Evolutionary conservation across 139 green algal species (phyloP), one percentile per base, ranked within the genome.

Genomic region (Diplosphaera chodatii): DNA sequence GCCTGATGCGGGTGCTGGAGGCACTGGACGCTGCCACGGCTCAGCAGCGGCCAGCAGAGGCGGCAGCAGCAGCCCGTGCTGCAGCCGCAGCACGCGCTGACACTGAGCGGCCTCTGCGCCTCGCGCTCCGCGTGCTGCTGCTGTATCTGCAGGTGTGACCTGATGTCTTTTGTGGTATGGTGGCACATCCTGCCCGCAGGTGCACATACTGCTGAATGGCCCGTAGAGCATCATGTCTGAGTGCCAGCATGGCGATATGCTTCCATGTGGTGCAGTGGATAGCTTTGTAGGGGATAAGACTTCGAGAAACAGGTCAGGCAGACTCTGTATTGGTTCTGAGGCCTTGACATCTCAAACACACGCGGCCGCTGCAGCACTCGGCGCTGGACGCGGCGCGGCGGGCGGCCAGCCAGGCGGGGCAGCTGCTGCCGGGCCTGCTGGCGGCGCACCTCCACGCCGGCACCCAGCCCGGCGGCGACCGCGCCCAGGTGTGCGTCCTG

Each of bases 91-190:
- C 16, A 10, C 13, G 48, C 16, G 48, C 48, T 5, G 48, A 59
- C 18, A 40, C 40, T 27, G 62, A 78, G 6, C 22, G 67, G 13
- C 27, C 32, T 20, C 32, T 33, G 20, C 68, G 75, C n/a, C 56
- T 80, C 29, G 40, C 67, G 5, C 1, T 76, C 25, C 69, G 69
- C 29, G 63, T 80, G 48, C 40, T 76, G 34, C 55, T 80, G 62
- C 70, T 70, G 27, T 75, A 72, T 5, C 48, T 80, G 15, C 74
- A 59, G 48, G 48, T 59, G 16, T 21, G 13, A 27, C 18, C 48
- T 25, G 48, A 23, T 59, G 22, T 21, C 48, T 59, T 5, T n/a
- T 59, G 16, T 59, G 48, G 37, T 10, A 48, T 48, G 37, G n/a
- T n/a, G n/a, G n/a, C n/a, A n/a, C n/a, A n/a, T n/a, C n/a, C n/a